Evolutionary conservation across 306 rosid species (phyloP).

Genomic region (Styphnolobium japonicum): DNA sequence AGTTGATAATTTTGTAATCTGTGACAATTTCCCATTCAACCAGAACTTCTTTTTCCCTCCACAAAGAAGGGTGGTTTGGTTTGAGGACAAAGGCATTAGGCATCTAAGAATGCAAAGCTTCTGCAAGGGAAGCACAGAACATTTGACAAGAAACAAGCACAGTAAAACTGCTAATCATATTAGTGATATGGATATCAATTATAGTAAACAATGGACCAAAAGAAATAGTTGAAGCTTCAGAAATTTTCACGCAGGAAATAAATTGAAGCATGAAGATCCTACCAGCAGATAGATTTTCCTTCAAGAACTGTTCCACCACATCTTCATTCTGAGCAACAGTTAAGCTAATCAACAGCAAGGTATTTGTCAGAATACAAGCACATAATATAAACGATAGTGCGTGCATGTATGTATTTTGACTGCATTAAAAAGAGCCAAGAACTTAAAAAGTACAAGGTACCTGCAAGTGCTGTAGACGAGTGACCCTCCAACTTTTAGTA

Average conservation of each 20-base stretch:
- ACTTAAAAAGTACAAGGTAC: slow-evolving; percentile 36
- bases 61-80: background rate
- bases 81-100: background rate
- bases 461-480: slow-evolving; percentile 98
- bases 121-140: background rate
- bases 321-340: slow-evolving; percentile 88
- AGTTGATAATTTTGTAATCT: background rate
- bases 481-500: slow-evolving; percentile 73
- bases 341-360: slow-evolving; percentile 46
- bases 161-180: background rate
- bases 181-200: background rate
- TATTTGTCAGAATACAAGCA: background rate
- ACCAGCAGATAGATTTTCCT: slow-evolving; percentile 71
- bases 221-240: slow-evolving; percentile 1
- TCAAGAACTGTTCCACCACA: slow-evolving; percentile 79
- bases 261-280: slow-evolving; percentile 22
- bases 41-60: background rate
- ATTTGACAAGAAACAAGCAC: slow-evolving; percentile 16
- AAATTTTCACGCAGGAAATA: background rate
- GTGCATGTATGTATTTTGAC: background rate
- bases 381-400: background rate
- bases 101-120: slow-evolving; percentile 3
- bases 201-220: background rate
- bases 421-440: slow-evolving; percentile 8
- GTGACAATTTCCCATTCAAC: background rate